phyloP scores from a whole-genome alignment of 768 basidiomycete species.

The Suillus spraguei region DNA sequence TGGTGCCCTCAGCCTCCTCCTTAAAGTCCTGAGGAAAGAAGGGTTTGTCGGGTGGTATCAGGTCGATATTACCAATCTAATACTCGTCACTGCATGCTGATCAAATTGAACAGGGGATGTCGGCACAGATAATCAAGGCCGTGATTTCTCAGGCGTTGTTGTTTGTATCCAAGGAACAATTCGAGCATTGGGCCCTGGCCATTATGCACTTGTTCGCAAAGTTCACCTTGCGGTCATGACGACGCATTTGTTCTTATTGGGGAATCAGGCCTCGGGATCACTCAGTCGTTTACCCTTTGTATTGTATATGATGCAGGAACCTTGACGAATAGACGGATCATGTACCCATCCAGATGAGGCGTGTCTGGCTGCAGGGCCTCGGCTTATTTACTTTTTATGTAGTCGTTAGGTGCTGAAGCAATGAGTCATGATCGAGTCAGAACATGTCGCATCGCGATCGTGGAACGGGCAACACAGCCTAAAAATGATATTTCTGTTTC shows the following conservation, averaged over 20 bases:
- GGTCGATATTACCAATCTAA: conserved; percentile 42
- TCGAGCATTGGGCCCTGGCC: conserved; percentile 83
- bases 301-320: too few species aligned
- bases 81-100: conserved; percentile 3
- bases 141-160: conserved; percentile 93
- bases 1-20: conserved; percentile 80
- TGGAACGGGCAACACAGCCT: neutral
- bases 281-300: neutral
- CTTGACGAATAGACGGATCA: neutral
- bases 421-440: neutral
- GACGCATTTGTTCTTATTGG: conserved; percentile 1
- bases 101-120: conserved; percentile 71
- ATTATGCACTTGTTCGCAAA: conserved; percentile 61
- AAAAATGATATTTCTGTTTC: too few species aligned
- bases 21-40: conserved; percentile 69
- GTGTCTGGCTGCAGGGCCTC: neutral
- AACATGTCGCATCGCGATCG: too few species aligned
- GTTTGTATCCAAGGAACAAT: conserved; percentile 97
- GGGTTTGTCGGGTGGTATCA: conserved; percentile 96
- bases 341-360: neutral
- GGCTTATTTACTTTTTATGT: neutral
- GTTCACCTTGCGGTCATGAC: conserved; percentile 14
- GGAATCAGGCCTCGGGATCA: neutral
- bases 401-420: neutral
- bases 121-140: conserved; percentile 94